These are phyloP conservation scores for Gaeumannomyces sp. DNA, from an alignment of 2,329 filamentous ascomycete species.

Conservation along the genomic window DNA sequence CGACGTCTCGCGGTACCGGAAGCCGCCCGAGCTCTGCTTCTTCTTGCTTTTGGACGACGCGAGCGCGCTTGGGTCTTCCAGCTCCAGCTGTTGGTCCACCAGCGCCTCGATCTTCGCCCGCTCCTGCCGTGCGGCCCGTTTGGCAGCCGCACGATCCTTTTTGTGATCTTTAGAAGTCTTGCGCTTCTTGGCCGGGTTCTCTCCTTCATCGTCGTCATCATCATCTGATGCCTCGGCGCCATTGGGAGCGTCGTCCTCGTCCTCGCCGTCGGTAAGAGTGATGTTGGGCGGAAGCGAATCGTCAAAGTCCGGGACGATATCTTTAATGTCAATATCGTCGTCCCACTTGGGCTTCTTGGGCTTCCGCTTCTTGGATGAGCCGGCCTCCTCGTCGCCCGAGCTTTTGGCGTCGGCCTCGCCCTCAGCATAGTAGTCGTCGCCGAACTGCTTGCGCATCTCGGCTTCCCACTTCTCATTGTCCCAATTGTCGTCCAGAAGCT, in stretches of 20 bases:
- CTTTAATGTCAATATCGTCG: conserved; percentile 95
- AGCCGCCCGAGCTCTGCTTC: conserved; percentile 37
- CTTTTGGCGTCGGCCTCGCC: conserved; percentile 58
- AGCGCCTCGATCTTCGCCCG: conserved; percentile 79
- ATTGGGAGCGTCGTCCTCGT: conserved; percentile 30
- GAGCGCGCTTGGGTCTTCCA: conserved; percentile 59
- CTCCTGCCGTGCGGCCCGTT: conserved; percentile 73
- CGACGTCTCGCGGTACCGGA: conserved; percentile 93
- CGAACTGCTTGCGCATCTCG: conserved; percentile 84
- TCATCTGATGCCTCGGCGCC: conserved; percentile 37
- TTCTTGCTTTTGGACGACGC: conserved; percentile 29
- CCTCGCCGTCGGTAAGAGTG: conserved; percentile 49
- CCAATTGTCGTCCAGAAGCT: conserved; percentile 81
- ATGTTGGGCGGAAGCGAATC: conserved; percentile 53
- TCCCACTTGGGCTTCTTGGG: conserved; percentile 87
- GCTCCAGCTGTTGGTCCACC: conserved; percentile 73
- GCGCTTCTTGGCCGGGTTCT: conserved; percentile 45
- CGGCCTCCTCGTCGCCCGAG: conserved; percentile 44
- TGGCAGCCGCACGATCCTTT: conserved; percentile 48
- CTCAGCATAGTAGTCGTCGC: conserved; percentile 82
- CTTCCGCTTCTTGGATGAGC: conserved; percentile 49
- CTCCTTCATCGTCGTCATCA: conserved; percentile 26
- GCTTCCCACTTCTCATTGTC: conserved; percentile 85
- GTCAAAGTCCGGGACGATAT: conserved; percentile 80
- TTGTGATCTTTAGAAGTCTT: conserved; percentile 56